Evolutionary conservation across 371 early-diverging fungal species (phyloP).

Genomic region (Saksenaea vasiformis): DNA sequence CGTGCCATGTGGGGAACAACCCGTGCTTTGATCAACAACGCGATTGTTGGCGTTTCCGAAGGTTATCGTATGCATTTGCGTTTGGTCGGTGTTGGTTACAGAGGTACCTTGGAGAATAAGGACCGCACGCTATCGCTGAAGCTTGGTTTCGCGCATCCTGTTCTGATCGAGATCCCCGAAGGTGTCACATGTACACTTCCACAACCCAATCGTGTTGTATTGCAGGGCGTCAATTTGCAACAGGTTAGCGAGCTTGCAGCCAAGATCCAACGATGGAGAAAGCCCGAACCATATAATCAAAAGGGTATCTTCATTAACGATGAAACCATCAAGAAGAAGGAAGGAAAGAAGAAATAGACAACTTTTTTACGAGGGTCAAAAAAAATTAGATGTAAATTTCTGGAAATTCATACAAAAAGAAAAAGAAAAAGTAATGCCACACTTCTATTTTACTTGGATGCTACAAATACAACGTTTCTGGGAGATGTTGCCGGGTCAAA

Average conservation of each 20-base stretch:
- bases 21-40: constrained; percentile 82
- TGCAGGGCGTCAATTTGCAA: constrained; percentile 80
- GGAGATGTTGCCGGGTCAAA: constrained; percentile 44
- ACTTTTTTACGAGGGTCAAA: not conserved
- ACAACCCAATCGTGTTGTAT: constrained; percentile 83
- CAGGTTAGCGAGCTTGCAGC: constrained; percentile 90
- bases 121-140: constrained; percentile 70
- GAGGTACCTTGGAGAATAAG: constrained; percentile 79
- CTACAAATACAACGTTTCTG: constrained; percentile 44
- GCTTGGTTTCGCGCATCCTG: constrained; percentile 90
- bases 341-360: constrained; percentile 89
- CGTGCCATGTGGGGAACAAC: constrained; percentile 97
- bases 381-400: constrained; percentile 7
- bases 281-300: constrained; percentile 98
- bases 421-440: not conserved
- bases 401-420: constrained; percentile 4
- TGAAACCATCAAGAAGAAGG: constrained; percentile 97
- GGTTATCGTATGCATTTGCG: constrained; percentile 85
- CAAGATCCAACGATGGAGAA: constrained; percentile 85
- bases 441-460: constrained; percentile 29
- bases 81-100: constrained; percentile 94
- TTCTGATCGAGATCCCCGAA: constrained; percentile 78
- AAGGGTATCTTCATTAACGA: constrained; percentile 98
- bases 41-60: constrained; percentile 89
- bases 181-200: constrained; percentile 80